A percentile compares a stretch with the other conserved stretches of the same genome.
These are phyloP conservation scores for Noccaea caerulescens DNA, from an alignment of 345 rosid genomes.

Conservation along the genomic window DNA sequence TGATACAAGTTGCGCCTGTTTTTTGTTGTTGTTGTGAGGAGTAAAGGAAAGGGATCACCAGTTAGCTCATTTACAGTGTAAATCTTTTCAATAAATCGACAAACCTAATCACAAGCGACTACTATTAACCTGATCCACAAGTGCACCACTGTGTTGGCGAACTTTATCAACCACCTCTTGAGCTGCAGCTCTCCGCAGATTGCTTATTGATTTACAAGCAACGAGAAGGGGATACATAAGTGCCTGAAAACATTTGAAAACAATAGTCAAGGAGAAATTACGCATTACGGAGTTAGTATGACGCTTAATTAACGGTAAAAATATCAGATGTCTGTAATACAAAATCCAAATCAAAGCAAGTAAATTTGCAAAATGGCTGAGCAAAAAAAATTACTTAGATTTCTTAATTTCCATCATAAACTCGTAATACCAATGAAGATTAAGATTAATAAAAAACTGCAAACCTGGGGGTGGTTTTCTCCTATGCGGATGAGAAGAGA, in stretches of 20 bases:
- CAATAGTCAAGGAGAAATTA: conserved; percentile 24
- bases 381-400: not conserved
- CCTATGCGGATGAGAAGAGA: conserved; percentile 96
- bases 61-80: conserved; percentile 21
- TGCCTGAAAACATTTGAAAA: conserved; percentile 58
- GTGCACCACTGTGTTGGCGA: conserved; percentile 89
- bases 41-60: conserved; percentile 15
- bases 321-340: conserved; percentile 4
- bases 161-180: conserved; percentile 98
- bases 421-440: conserved; percentile 6
- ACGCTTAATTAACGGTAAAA: not conserved
- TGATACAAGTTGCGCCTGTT: conserved; percentile 96
- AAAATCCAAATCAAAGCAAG: conserved; percentile 19
- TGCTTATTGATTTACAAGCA: conserved; percentile 98
- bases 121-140: conserved; percentile 83
- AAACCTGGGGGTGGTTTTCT: conserved; percentile 95
- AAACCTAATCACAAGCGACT: conserved; percentile 27
- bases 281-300: conserved; percentile 15
- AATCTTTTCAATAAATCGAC: not conserved
- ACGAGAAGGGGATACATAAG: conserved; percentile 99
- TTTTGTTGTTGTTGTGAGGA: conserved; percentile 13
- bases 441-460: conserved; percentile 29
- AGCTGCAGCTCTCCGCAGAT: conserved; percentile 91
- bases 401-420: conserved; percentile 21
- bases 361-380: conserved; percentile 24